Conservation (phyloP, 345 rosid genomes). For the Angophora floribunda region DNA sequence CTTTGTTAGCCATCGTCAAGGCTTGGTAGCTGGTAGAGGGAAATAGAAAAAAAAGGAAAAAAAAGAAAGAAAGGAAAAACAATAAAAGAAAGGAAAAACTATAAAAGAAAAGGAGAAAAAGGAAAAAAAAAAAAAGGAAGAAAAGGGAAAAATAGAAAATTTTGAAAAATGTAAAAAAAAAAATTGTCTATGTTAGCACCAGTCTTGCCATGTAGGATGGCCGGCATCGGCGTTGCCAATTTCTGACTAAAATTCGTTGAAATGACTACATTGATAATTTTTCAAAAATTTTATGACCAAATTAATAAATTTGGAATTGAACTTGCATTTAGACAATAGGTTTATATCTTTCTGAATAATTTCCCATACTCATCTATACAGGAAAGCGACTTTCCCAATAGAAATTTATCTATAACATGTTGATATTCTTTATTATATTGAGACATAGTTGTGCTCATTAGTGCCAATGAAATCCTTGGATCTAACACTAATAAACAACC, state of each 20-base stretch:
- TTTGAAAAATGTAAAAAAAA: no score
- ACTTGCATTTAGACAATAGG: not conserved
- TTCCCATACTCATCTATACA: not conserved
- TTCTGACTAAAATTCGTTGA: not conserved
- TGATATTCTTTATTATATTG: not conserved
- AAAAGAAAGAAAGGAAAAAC: not conserved
- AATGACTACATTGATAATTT: not conserved
- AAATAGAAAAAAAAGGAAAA: not conserved
- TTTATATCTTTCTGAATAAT: not conserved
- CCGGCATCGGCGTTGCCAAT: fast-evolving
- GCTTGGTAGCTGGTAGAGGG: not conserved
- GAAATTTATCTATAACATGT: not conserved
- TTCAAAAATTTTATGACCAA: not conserved
- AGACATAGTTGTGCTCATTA: not conserved
- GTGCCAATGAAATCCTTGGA: not conserved
- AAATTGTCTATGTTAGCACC: not conserved
- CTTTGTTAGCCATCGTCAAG: not conserved
- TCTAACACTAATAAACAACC: not conserved
- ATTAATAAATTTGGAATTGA: not conserved
- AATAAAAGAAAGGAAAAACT: not conserved
- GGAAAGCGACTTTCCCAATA: not conserved
- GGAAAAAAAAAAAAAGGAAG: fast-evolving
- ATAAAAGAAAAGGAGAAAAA: fast-evolving
- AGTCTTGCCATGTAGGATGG: fast-evolving
- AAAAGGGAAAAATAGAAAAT: not conserved